These are phyloP conservation scores for Cynara cardunculus DNA, from an alignment of 129 eudicot genomes.

Conservation along the genomic window DNA sequence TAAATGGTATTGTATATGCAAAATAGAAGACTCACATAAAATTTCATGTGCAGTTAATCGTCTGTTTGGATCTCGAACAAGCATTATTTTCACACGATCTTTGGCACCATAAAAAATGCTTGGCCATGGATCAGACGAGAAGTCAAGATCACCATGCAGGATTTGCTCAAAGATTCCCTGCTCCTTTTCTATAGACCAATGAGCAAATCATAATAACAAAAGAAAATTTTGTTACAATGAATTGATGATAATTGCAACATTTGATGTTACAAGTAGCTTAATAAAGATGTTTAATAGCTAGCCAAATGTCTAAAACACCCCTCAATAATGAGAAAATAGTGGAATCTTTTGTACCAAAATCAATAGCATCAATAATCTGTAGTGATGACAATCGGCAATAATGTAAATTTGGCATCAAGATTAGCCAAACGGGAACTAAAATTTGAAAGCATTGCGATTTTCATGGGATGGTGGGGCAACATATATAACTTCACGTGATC, in stretches of 20 bases:
- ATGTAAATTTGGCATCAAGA: neutral
- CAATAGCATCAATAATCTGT: neutral
- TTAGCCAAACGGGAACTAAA: neutral
- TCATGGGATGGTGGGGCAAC: neutral
- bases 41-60: conserved; percentile 71
- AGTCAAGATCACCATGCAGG: conserved; percentile 71
- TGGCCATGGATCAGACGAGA: conserved; percentile 71
- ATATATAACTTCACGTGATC: neutral
- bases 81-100: conserved; percentile 72
- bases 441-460: neutral
- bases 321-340: neutral
- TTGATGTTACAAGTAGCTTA: neutral
- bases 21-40: conserved; percentile 44
- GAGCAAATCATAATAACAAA: neutral
- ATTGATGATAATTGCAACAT: neutral
- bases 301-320: neutral
- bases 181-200: conserved; percentile 47
- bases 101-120: conserved; percentile 66
- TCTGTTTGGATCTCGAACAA: conserved; percentile 56
- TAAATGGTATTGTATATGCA: neutral
- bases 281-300: neutral
- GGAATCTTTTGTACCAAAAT: neutral
- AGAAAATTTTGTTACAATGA: neutral
- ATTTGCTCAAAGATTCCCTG: conserved; percentile 72
- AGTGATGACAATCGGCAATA: neutral